Conservation (phyloP, 2,329 filamentous ascomycete species). For the Hypoxylon rubiginosum region DNA sequence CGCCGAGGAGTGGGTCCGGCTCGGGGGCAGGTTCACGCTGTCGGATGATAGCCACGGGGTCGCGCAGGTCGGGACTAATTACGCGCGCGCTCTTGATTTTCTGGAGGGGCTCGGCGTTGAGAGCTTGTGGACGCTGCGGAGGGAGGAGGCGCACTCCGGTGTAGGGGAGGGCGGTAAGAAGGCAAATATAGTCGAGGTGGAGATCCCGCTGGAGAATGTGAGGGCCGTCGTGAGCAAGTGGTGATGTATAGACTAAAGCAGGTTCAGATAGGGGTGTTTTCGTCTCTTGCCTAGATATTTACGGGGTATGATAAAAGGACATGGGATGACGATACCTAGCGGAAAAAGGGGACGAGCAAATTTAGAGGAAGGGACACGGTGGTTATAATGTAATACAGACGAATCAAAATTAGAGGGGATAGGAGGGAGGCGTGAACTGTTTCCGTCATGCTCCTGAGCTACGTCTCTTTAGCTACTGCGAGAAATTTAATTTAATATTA, state of each 20-base stretch:
- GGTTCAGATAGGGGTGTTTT: no score
- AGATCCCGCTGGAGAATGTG: constrained; percentile 57
- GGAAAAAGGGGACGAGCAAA: neutral
- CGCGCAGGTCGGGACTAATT: constrained; percentile 89
- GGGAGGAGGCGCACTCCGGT: constrained; percentile 52
- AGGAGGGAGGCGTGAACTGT: neutral
- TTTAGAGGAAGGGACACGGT: neutral
- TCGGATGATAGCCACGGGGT: constrained; percentile 96
- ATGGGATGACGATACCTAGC: constrained; percentile 4
- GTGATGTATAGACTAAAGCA: constrained; percentile 17
- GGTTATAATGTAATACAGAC: neutral
- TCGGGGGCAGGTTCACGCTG: constrained; percentile 87
- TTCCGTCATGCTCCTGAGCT: neutral
- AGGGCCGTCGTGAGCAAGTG: constrained; percentile 47
- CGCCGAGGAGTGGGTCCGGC: constrained; percentile 79
- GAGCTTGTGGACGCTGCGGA: constrained; percentile 70
- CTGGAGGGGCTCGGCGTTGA: constrained; percentile 74
- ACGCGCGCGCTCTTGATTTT: constrained; percentile 77
- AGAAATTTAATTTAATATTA: neutral
- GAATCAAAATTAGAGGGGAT: neutral
- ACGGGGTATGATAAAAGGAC: neutral
- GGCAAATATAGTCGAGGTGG: constrained; percentile 58
- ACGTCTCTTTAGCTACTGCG: neutral
- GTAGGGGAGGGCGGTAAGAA: constrained; percentile 48
- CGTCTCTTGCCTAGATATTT: neutral